Percentiles rank a stretch among this genome's conserved stretches.
Evolutionary conservation across 108 stramenopile species (phyloP).

Genomic region (Fistulifera pelliculosa): DNA sequence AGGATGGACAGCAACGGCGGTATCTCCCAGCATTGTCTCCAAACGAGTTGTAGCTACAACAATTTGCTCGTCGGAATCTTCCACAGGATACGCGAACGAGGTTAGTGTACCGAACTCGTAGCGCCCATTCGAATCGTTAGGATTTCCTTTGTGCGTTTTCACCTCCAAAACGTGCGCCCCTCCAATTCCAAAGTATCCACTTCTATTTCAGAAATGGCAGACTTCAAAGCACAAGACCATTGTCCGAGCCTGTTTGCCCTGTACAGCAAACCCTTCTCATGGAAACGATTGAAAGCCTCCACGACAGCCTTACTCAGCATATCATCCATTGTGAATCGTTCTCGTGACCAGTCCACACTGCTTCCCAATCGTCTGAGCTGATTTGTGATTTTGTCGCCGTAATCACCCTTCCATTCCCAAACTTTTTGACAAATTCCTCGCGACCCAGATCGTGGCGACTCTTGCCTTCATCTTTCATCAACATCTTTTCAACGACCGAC

Average conservation of each 20-base stretch:
- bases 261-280: constrained; percentile 96
- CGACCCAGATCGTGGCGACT: constrained; percentile 97
- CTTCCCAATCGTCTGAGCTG: constrained; percentile 89
- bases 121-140: constrained; percentile 77
- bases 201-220: constrained; percentile 99
- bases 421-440: constrained; percentile 92
- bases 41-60: constrained; percentile 98
- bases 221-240: constrained; percentile 96
- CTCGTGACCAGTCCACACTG: constrained; percentile 93
- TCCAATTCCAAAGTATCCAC: constrained; percentile 94
- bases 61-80: constrained; percentile 85
- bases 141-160: constrained; percentile 92
- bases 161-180: constrained; percentile 88
- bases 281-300: constrained; percentile 88
- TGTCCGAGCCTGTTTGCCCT: constrained; percentile 91
- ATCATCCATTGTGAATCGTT: constrained; percentile 99
- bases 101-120: constrained; percentile 98
- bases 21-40: constrained; percentile 99
- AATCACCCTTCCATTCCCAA: constrained; percentile 98
- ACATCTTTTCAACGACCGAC: constrained; percentile 97
- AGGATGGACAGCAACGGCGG: constrained; percentile 97
- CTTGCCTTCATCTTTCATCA: constrained; percentile 85
- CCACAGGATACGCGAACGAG: constrained; percentile 94
- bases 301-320: constrained; percentile 87
- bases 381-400: constrained; percentile 84